phyloP scores from a whole-genome alignment of 768 basidiomycete species.

The Tulasnella sp. region DNA sequence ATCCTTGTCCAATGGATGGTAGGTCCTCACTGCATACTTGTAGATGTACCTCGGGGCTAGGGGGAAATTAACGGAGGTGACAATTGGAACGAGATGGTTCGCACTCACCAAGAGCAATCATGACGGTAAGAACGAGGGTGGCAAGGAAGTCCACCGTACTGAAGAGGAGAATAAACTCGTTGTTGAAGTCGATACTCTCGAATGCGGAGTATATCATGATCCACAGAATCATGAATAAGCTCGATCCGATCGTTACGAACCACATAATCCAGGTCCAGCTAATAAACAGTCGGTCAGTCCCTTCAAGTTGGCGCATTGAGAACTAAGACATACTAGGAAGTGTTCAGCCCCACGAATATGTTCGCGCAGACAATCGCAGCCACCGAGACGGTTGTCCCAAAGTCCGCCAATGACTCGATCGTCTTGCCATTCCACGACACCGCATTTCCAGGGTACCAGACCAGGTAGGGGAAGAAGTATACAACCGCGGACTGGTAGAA shows the following conservation, averaged over 20 bases:
- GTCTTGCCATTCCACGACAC: slow-evolving; percentile 71
- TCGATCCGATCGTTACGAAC: slow-evolving; percentile 71
- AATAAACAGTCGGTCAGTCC: slow-evolving; percentile 20
- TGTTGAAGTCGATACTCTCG: slow-evolving; percentile 57
- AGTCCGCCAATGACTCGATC: slow-evolving; percentile 74
- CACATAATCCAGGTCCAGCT: slow-evolving; percentile 84
- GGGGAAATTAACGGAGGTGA: slow-evolving; percentile 19
- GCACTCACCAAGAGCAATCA: slow-evolving; percentile 64
- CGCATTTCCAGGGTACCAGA: slow-evolving; percentile 57
- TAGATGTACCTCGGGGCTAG: slow-evolving; percentile 74
- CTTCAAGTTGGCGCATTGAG: slow-evolving; percentile 26
- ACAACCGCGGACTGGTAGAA: slow-evolving; percentile 85
- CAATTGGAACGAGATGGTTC: neutral
- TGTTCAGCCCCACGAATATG: slow-evolving; percentile 82
- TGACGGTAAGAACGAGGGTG: slow-evolving; percentile 58
- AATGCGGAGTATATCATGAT: slow-evolving; percentile 82
- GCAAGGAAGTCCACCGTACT: slow-evolving; percentile 79
- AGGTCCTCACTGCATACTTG: slow-evolving; percentile 63
- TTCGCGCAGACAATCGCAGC: slow-evolving; percentile 85
- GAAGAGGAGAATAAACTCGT: slow-evolving; percentile 67
- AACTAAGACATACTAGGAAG: slow-evolving; percentile 62
- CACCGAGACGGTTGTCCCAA: slow-evolving; percentile 86
- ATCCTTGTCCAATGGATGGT: slow-evolving; percentile 77
- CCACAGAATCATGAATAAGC: slow-evolving; percentile 78
- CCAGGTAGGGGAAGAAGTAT: slow-evolving; percentile 76